Percentiles rank a stretch among this genome's conserved stretches.
Evolutionary conservation across 2,329 filamentous ascomycete species (phyloP).

Genomic region (Lasiodiplodia hormozganensis): DNA sequence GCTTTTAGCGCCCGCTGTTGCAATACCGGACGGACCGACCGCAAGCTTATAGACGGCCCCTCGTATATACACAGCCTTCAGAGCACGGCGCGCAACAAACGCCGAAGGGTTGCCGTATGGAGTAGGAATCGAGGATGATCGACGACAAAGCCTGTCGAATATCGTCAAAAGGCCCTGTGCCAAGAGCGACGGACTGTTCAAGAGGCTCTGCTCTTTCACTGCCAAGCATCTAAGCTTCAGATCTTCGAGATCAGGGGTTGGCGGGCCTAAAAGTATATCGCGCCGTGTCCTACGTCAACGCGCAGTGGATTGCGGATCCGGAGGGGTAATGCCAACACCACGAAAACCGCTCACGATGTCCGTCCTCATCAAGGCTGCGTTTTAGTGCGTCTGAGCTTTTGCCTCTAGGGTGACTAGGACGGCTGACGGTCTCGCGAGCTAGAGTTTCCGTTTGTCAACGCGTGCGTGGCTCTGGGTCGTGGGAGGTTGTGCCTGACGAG

Average conservation of each 20-base stretch:
- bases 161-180: background rate
- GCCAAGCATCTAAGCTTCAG: slow-evolving; percentile 17
- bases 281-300: slow-evolving; percentile 4
- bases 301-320: slow-evolving; percentile 12
- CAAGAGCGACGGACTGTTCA: slow-evolving; percentile 7
- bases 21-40: background rate
- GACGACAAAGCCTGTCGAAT: background rate
- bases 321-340: slow-evolving; percentile 26
- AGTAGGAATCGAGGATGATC: background rate
- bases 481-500: slow-evolving; percentile 2
- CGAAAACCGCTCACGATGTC: slow-evolving; percentile 21
- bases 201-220: slow-evolving; percentile 1
- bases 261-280: background rate
- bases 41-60: background rate
- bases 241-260: slow-evolving; percentile 6
- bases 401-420: background rate
- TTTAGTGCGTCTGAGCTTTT: background rate
- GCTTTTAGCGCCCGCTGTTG: background rate
- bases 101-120: background rate
- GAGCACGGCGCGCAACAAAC: background rate
- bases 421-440: background rate
- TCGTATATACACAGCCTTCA: background rate
- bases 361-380: background rate
- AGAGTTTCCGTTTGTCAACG: slow-evolving; percentile 9
- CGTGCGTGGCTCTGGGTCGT: background rate